phyloP scores from a whole-genome alignment of 2,329 filamentous ascomycete species.

The Ophiostoma sp. region DNA sequence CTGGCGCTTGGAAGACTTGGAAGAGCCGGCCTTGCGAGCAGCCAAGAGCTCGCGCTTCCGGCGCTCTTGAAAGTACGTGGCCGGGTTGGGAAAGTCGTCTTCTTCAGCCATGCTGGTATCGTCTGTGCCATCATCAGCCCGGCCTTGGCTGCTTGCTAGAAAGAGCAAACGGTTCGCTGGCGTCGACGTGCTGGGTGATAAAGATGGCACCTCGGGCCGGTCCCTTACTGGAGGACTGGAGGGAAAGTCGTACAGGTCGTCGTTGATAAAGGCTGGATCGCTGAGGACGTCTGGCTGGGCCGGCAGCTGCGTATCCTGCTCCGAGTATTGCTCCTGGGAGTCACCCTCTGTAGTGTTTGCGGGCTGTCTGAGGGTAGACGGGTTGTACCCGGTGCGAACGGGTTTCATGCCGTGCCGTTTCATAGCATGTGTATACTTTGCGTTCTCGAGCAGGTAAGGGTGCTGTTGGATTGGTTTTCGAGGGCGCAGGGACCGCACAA shows the following conservation, averaged over 20 bases:
- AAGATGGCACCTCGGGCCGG: constrained; percentile 23
- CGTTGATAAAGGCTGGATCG: constrained; percentile 8
- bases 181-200: constrained; percentile 32
- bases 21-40: neutral
- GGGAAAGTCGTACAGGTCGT: constrained; percentile 19
- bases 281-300: neutral
- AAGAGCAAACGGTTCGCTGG: constrained; percentile 27
- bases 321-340: constrained; percentile 47
- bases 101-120: constrained; percentile 33
- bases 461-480: constrained; percentile 58
- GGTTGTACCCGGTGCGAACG: constrained; percentile 38
- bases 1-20: constrained; percentile 28
- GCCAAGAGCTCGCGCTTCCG: constrained; percentile 22
- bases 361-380: constrained; percentile 26
- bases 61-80: constrained; percentile 26
- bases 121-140: constrained; percentile 32
- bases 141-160: constrained; percentile 32
- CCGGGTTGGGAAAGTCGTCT: constrained; percentile 32
- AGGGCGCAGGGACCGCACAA: constrained; percentile 50
- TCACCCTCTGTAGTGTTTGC: constrained; percentile 36
- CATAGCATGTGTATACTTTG: constrained; percentile 48
- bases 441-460: constrained; percentile 54
- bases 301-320: constrained; percentile 43
- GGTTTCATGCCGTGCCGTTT: constrained; percentile 53
- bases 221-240: constrained; percentile 14